Evolutionary conservation across 2,329 filamentous ascomycete species (phyloP).

Genomic region (Huntiella bhutanensis): DNA sequence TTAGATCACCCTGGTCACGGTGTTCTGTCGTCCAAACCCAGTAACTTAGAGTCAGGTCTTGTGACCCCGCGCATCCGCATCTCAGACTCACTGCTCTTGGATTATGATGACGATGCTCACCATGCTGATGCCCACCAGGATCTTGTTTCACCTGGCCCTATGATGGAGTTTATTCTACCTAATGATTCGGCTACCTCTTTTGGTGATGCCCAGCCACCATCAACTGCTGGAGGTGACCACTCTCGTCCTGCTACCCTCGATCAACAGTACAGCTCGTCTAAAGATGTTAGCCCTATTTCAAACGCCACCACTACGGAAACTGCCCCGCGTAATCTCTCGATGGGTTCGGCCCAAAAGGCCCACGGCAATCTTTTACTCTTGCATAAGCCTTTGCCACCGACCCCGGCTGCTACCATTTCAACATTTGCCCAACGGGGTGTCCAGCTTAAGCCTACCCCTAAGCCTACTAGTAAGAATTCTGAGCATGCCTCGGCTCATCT

Average conservation of each 20-base stretch:
- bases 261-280: conserved; percentile 26
- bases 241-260: conserved; percentile 30
- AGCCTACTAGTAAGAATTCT: conserved; percentile 19
- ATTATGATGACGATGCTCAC: conserved; percentile 29
- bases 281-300: background rate
- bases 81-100: conserved; percentile 27
- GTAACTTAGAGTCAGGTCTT: conserved; percentile 24
- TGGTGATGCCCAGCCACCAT: conserved; percentile 5
- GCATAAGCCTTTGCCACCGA: conserved; percentile 28
- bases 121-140: conserved; percentile 19
- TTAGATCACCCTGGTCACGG: conserved; percentile 25
- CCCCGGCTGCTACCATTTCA: conserved; percentile 30
- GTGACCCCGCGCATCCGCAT: conserved; percentile 15
- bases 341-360: conserved; percentile 13
- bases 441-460: background rate
- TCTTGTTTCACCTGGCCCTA: conserved; percentile 27
- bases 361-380: conserved; percentile 19
- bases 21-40: conserved; percentile 30
- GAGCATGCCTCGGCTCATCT: conserved; percentile 35
- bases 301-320: conserved; percentile 22
- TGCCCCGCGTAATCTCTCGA: conserved; percentile 16
- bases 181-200: background rate
- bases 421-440: conserved; percentile 12
- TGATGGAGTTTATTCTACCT: background rate
- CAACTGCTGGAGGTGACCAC: conserved; percentile 12